Evolutionary conservation across 257 asterid species (phyloP).

Genomic region (Paraleonurus japonicus): DNA sequence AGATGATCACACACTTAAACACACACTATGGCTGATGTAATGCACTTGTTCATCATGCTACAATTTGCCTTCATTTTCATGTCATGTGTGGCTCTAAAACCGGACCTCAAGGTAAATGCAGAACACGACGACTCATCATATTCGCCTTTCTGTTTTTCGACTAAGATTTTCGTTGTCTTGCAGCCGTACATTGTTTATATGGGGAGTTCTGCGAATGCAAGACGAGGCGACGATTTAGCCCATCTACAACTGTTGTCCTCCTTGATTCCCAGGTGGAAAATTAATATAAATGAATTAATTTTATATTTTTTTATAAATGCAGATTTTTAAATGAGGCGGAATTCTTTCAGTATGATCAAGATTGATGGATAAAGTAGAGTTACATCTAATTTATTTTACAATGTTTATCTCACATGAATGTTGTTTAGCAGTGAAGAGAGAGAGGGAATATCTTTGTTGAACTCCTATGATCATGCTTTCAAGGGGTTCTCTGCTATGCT

Average conservation of each 20-base stretch:
- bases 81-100: constrained; percentile 31
- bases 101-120: constrained; percentile 35
- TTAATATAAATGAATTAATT: no score
- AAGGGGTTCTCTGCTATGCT: constrained; percentile 74
- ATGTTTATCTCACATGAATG: not conserved
- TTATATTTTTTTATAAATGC: no score
- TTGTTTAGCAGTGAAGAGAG: constrained; percentile 45
- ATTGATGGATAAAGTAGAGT: not conserved
- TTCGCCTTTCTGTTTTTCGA: not conserved
- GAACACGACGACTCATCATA: not conserved
- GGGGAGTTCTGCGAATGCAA: constrained; percentile 55
- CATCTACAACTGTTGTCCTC: constrained; percentile 54
- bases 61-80: constrained; percentile 28
- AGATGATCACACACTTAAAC: not conserved
- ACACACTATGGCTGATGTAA: constrained; percentile 37
- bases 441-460: constrained; percentile 34
- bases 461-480: constrained; percentile 55
- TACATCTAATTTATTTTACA: no score
- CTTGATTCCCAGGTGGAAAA: constrained; percentile 63
- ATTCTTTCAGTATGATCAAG: no score
- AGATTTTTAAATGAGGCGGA: no score
- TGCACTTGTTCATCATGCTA: constrained; percentile 26
- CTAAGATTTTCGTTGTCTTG: constrained; percentile 7
- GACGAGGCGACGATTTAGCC: constrained; percentile 27
- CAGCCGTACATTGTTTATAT: constrained; percentile 76